Evolutionary conservation across 2,329 filamentous ascomycete genomes (phyloP), one percentile per base, ranked within the genome.

Genomic region (Penicillium digitatum): DNA sequence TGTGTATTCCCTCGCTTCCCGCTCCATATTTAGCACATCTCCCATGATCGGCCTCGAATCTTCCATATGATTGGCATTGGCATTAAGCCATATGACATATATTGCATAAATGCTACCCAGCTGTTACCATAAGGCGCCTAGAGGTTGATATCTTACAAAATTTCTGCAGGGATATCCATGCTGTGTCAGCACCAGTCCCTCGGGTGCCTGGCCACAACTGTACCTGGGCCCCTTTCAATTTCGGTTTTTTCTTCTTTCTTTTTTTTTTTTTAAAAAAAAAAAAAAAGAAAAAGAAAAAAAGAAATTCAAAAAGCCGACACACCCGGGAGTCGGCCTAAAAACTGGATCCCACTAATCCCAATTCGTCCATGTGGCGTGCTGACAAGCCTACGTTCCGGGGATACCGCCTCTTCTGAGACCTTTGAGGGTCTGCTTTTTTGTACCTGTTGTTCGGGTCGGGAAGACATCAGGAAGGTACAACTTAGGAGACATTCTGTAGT

Each of bases 21-120:
- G 50, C 14, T 38, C 52, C 52, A 55, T 45, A 55, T 51, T 55
- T 55, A 55, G 52, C 34, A 54, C 38, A 31, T 47, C 37, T 24
- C 34, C 29, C 20, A 39, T 44, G 52, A 55, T 55, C 52, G 45
- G 44, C 51, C 37, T 44, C 26, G 22, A 47, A 54, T 51, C 52
- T 39, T 18, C 48, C 53, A 43, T 42, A 11, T 34, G 18, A 50
- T 50, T 50, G 35, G 37, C 14, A 40, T 40, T 16, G n/a, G 5
- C 10, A 18, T 32, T 3, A 20, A 26, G 11, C 35, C 27, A 29
- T 35, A 44, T 35, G 37, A 48, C 44, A 42, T 31, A 42, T 31
- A 11, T n/a, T 54, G 37, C 26, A 39, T 46, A 27, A 42, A 40
- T 35, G 26, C 32, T n/a, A 38, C 38, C 22, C 27, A 18, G 40